Conservation (phyloP, 2,329 filamentous ascomycete genomes). For the Colletotrichum sp. region DNA sequence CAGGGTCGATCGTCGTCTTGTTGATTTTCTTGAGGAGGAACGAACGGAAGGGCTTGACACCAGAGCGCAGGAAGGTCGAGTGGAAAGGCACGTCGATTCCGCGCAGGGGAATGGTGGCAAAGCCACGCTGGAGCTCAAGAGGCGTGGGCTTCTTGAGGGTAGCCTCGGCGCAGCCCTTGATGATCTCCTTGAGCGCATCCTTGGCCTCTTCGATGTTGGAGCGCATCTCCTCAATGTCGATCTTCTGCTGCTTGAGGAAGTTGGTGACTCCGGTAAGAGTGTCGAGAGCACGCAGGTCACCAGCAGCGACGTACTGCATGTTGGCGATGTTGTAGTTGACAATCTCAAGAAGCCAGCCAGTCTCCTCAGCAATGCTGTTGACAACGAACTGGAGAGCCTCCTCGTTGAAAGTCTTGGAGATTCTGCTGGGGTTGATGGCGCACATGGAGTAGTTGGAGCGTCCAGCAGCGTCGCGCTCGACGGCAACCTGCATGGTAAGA, state of each 20-base stretch:
- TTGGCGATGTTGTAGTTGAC: slow-evolving; percentile 92
- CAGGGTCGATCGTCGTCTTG: slow-evolving; percentile 97
- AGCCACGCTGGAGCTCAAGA: slow-evolving; percentile 89
- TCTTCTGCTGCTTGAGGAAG: slow-evolving; percentile 95
- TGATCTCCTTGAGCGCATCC: slow-evolving; percentile 87
- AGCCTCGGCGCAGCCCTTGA: slow-evolving; percentile 84
- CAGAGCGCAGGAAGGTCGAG: slow-evolving; percentile 95
- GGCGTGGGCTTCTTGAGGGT: slow-evolving; percentile 89
- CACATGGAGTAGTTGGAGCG: slow-evolving; percentile 99
- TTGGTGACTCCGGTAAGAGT: slow-evolving; percentile 84
- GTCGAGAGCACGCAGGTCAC: slow-evolving; percentile 74
- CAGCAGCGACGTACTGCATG: slow-evolving; percentile 77
- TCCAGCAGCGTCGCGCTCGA: slow-evolving; percentile 91
- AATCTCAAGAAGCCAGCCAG: slow-evolving; percentile 95
- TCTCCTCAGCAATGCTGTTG: slow-evolving; percentile 91
- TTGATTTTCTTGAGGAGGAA: slow-evolving; percentile 99
- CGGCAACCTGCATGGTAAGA: slow-evolving; percentile 98
- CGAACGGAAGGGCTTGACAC: slow-evolving; percentile 97
- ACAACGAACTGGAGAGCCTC: slow-evolving; percentile 96
- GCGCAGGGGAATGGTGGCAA: slow-evolving; percentile 94
- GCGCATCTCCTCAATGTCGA: slow-evolving; percentile 94
- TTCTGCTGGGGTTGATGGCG: slow-evolving; percentile 96
- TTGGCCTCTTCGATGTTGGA: slow-evolving; percentile 91
- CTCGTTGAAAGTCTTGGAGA: slow-evolving; percentile 99
- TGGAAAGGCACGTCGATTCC: slow-evolving; percentile 99